phyloP scores from a whole-genome alignment of 768 basidiomycete species.

The Mycena crocata region DNA sequence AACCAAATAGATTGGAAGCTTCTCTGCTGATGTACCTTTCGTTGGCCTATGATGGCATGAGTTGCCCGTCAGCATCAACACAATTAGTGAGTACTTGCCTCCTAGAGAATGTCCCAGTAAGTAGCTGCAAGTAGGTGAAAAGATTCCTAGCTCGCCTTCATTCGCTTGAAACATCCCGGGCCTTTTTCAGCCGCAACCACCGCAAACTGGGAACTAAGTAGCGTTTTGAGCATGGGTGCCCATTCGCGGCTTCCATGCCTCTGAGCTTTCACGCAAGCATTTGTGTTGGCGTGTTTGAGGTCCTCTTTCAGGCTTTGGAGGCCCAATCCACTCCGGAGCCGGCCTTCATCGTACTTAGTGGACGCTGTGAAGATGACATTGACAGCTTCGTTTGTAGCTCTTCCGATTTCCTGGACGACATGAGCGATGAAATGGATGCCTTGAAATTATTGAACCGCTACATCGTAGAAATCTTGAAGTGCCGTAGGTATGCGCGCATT shows the following conservation, averaged over 20 bases:
- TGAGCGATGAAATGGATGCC: too few species aligned
- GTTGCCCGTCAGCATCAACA: neutral
- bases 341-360: too few species aligned
- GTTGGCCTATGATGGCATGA: conserved; percentile 7
- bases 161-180: conserved; percentile 31
- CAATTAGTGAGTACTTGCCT: conserved; percentile 2
- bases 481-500: neutral
- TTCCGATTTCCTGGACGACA: neutral
- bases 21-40: neutral
- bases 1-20: conserved; percentile 2
- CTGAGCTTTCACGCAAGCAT: conserved; percentile 1
- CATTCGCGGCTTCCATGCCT: conserved; percentile 25
- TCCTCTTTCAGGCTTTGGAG: conserved; percentile 1
- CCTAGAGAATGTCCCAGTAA: neutral
- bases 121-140: neutral
- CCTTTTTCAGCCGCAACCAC: conserved; percentile 19
- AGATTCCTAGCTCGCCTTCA: conserved; percentile 20
- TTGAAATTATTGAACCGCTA: neutral
- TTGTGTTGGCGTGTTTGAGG: neutral
- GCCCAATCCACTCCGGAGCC: conserved; percentile 10
- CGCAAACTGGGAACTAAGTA: conserved; percentile 16
- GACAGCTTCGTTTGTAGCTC: neutral
- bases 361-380: neutral
- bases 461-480: neutral
- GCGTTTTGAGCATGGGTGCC: conserved; percentile 13